Evolutionary conservation across 2,329 filamentous ascomycete genomes (phyloP), one percentile per base, ranked within the genome.

Genomic region (Aspergillus flavus): DNA sequence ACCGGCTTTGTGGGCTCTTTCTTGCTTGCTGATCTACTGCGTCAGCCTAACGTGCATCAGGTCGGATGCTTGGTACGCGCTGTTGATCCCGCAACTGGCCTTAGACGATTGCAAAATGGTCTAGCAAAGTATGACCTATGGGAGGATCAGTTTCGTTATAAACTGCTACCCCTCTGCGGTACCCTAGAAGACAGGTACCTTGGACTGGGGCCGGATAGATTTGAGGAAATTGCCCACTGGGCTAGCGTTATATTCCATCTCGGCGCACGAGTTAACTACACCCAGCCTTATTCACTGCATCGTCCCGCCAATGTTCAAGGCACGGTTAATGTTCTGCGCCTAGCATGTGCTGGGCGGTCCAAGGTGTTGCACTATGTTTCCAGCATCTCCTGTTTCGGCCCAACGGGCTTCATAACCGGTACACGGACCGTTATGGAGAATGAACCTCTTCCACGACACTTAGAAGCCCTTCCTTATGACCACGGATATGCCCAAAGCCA

Each of bases 401-500:
- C 70, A 2, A 73, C 72, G 1, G 71, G 71, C 0, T 63, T 63
- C 2, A 57, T 73, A 2, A 67, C 62, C 3, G 71, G 71, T 14
- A 56, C 66, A 1, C 57, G 59, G 1, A 45, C 28, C 3, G 57
- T 73, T 50, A 11, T 41, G 5, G 71, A 73, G 57, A 68, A 74
- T 36, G 68, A 66, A 32, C 50, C 64, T 9, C 61, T 68, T 6
- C 14, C 61, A 7, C 41, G 61, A 9, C 72, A 75, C 32, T 39
- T 73, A 0, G 62, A 65, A 1, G 64, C 71, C 0, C 61, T 75
- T 2, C 62, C 61, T 2, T 72, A 96, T 3, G 87, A 87, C 26
- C 94, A 91, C 1, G 93, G 93, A 1, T 96, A 96, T 70, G 92
- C 93, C 1, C 92, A 96, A 76, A 87, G 87, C 65, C 96, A 97